These are phyloP conservation scores for Casuarina glauca DNA, from an alignment of 306 rosid species.

Conservation along the genomic window DNA sequence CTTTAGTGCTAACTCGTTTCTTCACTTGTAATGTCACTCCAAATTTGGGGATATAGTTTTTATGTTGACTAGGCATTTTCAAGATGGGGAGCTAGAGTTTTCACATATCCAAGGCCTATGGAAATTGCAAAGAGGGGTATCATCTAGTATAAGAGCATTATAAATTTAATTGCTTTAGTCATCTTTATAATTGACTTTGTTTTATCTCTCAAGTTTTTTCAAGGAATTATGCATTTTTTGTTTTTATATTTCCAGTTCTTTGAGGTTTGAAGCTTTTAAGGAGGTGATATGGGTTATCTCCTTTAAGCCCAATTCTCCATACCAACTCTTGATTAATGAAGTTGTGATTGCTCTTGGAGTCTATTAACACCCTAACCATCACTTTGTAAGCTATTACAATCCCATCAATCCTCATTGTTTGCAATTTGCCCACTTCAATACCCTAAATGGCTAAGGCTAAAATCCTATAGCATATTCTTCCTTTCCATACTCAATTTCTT, in stretches of 20 bases:
- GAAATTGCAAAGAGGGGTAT: slow-evolving; percentile 53
- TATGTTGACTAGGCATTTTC: slow-evolving; percentile 79
- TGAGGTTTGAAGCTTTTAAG: background rate
- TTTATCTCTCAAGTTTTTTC: background rate
- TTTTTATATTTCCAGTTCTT: background rate
- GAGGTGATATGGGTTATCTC: background rate
- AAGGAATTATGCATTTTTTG: background rate
- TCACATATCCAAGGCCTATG: slow-evolving; percentile 53
- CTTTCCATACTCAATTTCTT: too few relatives aligned
- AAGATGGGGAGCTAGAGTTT: slow-evolving; percentile 57
- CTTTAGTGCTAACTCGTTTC: slow-evolving; percentile 33
- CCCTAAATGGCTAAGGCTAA: too few relatives aligned
- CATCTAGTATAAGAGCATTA: slow-evolving; percentile 19
- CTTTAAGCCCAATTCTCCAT: too few relatives aligned
- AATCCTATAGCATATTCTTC: too few relatives aligned
- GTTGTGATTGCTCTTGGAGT: too few relatives aligned
- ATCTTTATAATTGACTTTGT: background rate
- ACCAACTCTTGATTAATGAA: too few relatives aligned
- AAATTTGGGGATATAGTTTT: slow-evolving; percentile 85
- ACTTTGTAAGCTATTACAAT: too few relatives aligned
- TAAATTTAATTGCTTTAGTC: slow-evolving; percentile 8
- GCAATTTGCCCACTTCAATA: too few relatives aligned
- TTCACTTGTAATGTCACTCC: slow-evolving; percentile 62
- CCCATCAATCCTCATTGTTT: too few relatives aligned
- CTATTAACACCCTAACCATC: too few relatives aligned